A percentile compares a stretch with the other conserved stretches of the same genome.
Evolutionary conservation across 192 early-diverging fungal genomes (phyloP).

Genomic region (Entomortierella lignicola): DNA sequence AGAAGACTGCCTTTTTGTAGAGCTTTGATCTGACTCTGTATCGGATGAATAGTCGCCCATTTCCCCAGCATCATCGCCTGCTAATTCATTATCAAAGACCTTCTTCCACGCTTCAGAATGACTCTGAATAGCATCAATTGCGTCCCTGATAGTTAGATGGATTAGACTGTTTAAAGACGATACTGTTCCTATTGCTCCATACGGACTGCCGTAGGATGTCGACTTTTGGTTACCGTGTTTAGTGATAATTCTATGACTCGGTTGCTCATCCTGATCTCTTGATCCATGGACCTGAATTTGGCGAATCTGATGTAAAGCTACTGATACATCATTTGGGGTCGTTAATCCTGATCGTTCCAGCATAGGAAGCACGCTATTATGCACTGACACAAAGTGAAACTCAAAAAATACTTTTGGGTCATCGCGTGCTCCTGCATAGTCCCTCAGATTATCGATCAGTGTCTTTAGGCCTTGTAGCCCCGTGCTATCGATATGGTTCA

Average conservation of each 20-base stretch:
- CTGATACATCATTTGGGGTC: neutral
- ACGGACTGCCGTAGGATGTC: neutral
- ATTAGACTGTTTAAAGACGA: neutral
- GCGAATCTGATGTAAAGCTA: no score
- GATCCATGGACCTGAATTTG: neutral
- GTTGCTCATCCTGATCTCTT: neutral
- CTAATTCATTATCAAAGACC: neutral
- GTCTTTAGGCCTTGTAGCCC: conserved; percentile 78
- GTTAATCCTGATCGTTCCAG: conserved; percentile 10
- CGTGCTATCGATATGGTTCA: conserved; percentile 82
- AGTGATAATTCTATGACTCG: neutral
- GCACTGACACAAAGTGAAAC: conserved; percentile 18
- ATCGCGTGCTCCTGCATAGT: conserved; percentile 33
- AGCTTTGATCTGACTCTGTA: conserved; percentile 4
- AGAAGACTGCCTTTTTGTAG: neutral
- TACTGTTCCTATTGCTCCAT: neutral
- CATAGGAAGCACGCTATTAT: conserved; percentile 9
- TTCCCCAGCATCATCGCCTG: neutral
- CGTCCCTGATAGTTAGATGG: conserved; percentile 19
- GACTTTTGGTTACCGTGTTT: neutral
- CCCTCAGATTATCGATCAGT: conserved; percentile 24
- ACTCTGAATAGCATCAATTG: conserved; percentile 1
- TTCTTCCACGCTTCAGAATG: conserved; percentile 1
- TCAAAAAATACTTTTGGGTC: conserved; percentile 20
- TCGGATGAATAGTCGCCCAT: neutral